Conservation (phyloP, 2,329 filamentous ascomycete genomes). For the Trichoderma sp. region DNA sequence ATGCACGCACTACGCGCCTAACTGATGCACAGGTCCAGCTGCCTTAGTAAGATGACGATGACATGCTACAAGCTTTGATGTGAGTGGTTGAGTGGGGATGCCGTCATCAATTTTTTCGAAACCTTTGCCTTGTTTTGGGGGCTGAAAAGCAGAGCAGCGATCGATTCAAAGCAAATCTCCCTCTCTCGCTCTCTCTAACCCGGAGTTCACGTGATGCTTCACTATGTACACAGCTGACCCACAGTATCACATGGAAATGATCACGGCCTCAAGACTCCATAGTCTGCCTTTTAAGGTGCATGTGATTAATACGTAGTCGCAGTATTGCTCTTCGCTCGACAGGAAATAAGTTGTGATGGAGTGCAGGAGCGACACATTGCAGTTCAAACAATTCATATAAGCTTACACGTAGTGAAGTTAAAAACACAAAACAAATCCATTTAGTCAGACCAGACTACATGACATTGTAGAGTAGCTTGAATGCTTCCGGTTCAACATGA, state of each 20-base stretch:
- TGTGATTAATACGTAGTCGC: neutral
- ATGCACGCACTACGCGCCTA: neutral
- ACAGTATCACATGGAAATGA: slow-evolving; percentile 15
- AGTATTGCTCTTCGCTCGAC: neutral
- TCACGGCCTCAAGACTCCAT: neutral
- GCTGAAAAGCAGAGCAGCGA: neutral
- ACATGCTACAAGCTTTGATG: neutral
- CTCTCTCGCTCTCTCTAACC: neutral
- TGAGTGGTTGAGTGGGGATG: neutral
- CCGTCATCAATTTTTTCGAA: slow-evolving; percentile 4
- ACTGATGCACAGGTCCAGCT: neutral
- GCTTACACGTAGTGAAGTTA: neutral
- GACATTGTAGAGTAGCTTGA: neutral
- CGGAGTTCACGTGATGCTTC: slow-evolving; percentile 6
- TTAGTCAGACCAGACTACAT: neutral
- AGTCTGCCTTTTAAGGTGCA: neutral
- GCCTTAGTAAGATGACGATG: neutral
- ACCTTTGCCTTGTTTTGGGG: neutral
- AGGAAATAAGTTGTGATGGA: neutral
- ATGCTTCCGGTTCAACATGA: no score
- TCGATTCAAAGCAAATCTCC: neutral
- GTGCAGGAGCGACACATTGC: neutral
- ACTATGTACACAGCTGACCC: neutral
- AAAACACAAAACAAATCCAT: neutral
- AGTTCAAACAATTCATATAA: neutral